phyloP scores from a whole-genome alignment of 805 yeast genomes.

The Candida ponderosae region DNA sequence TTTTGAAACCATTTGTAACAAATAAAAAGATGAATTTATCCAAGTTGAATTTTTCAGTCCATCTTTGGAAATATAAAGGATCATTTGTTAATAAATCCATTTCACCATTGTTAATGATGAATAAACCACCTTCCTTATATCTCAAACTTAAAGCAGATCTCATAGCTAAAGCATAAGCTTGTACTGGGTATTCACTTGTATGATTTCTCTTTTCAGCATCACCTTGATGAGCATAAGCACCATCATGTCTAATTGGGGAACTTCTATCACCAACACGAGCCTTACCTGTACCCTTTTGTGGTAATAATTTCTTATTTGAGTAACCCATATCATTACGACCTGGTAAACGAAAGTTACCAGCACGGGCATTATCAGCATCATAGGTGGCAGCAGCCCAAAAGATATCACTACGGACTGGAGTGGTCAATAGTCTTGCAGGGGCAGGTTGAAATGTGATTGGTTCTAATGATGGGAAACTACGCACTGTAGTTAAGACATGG shows the following conservation, averaged over 20 bases:
- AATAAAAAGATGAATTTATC: conserved; percentile 53
- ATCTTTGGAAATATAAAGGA: conserved; percentile 40
- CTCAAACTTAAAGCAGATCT: conserved; percentile 77
- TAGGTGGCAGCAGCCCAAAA: conserved; percentile 91
- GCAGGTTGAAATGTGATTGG: conserved; percentile 76
- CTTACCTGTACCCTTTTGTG: conserved; percentile 90
- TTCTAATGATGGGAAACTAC: conserved; percentile 86
- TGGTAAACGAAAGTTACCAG: conserved; percentile 81
- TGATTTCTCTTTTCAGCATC: conserved; percentile 87
- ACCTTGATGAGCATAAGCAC: conserved; percentile 63
- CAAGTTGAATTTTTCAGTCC: conserved; percentile 40
- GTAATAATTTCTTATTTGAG: conserved; percentile 72
- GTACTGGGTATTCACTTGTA: conserved; percentile 66
- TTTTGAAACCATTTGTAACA: conserved; percentile 50
- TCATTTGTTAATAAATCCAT: conserved; percentile 30
- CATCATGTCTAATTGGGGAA: conserved; percentile 85
- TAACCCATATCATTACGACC: conserved; percentile 83
- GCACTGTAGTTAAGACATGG: conserved; percentile 67
- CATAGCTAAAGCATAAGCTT: conserved; percentile 69
- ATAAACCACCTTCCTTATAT: conserved; percentile 67
- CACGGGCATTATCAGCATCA: conserved; percentile 86
- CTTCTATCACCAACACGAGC: conserved; percentile 97
- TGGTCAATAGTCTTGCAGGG: conserved; percentile 58
- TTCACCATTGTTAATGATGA: conserved; percentile 48
- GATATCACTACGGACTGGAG: conserved; percentile 81